Conservation (phyloP, 2,329 filamentous ascomycete species). For the Aspergillus sp. region DNA sequence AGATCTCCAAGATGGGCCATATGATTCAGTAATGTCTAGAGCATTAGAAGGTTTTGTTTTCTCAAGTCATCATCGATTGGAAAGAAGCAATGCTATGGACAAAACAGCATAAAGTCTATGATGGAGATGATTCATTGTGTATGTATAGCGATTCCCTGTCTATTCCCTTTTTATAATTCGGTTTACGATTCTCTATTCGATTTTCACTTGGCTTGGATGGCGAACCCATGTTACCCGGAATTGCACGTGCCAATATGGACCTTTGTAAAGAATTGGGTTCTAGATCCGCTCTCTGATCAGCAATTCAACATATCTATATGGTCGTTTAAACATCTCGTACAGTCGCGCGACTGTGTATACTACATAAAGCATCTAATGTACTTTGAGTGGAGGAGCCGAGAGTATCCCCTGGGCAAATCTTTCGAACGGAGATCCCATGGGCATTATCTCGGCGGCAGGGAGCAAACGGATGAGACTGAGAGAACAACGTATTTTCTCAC, state of each 20-base stretch:
- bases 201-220: conserved; percentile 4
- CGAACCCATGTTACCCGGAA: conserved; percentile 2
- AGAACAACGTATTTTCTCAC: background rate
- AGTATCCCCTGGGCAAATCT: background rate
- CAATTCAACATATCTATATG: background rate
- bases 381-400: background rate
- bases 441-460: background rate
- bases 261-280: background rate
- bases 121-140: conserved; percentile 11
- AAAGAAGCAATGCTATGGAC: background rate
- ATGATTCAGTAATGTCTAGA: conserved; percentile 56
- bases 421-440: background rate
- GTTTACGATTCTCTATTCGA: conserved; percentile 7
- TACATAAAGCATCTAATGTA: background rate
- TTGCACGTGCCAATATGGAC: background rate
- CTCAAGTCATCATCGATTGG: background rate
- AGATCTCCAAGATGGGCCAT: conserved; percentile 90
- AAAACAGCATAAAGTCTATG: conserved; percentile 5
- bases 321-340: background rate
- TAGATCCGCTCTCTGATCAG: background rate
- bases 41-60: background rate
- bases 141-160: conserved; percentile 7
- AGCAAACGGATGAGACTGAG: background rate
- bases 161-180: conserved; percentile 3
- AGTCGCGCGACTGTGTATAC: background rate